These are phyloP conservation scores for Penicillium goetzii DNA, from an alignment of 495 filamentous ascomycete genomes.

Conservation along the genomic window DNA sequence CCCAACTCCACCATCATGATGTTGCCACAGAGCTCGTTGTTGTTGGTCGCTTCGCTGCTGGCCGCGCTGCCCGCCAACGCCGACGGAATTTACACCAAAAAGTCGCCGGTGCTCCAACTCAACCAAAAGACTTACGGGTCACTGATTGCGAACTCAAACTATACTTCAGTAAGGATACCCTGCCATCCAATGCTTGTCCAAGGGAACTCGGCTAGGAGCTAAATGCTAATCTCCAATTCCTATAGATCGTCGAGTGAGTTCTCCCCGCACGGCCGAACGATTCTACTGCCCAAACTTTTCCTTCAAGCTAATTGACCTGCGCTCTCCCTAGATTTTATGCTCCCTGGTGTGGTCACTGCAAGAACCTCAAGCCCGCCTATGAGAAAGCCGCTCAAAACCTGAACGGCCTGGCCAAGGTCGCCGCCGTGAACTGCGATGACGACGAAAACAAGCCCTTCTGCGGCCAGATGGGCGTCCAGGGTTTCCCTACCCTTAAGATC, in stretches of 20 bases:
- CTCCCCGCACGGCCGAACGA: conserved; percentile 21
- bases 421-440: conserved; percentile 93
- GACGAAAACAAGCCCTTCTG: conserved; percentile 92
- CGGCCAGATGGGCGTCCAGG: conserved; percentile 84
- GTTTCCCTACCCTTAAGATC: conserved; percentile 97
- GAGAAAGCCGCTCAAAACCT: conserved; percentile 91
- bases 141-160: conserved; percentile 84
- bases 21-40: conserved; percentile 29
- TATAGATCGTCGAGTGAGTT: conserved; percentile 70
- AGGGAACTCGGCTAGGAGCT: background rate
- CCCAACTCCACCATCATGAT: conserved; percentile 19
- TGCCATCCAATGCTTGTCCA: background rate
- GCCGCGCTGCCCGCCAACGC: conserved; percentile 66
- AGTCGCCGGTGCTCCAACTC: conserved; percentile 84
- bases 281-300: conserved; percentile 2
- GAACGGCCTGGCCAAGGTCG: conserved; percentile 88
- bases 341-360: conserved; percentile 95
- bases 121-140: conserved; percentile 82
- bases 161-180: conserved; percentile 76
- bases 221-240: conserved; percentile 7
- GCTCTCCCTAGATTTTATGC: conserved; percentile 78
- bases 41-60: conserved; percentile 56
- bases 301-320: conserved; percentile 19
- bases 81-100: conserved; percentile 79
- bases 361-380: conserved; percentile 93